Base-by-base conservation (phyloP, 371 early-diverging fungal species). In the Syncephalastrum contaminatum region DNA sequence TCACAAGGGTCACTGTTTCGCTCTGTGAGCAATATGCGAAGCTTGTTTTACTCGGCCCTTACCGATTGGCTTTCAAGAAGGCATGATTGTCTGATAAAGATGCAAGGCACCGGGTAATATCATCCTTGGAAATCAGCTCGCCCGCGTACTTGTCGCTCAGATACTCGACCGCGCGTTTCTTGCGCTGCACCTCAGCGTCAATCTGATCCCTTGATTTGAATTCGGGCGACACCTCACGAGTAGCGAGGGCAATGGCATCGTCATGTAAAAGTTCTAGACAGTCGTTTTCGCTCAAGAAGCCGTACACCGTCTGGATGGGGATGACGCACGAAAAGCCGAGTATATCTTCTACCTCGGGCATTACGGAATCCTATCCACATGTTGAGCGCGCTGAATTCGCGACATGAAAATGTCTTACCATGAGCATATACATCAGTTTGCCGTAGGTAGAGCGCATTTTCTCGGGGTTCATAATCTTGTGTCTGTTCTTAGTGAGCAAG, bases 391-490 rank as follows among this genome's bases (percentile, higher is more conserved):
- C 36, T 16, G 8, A 0, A 21, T 14, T 40, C 50, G 6, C 8
- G 4, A 52, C 42, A 14, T 43, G 24, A 16, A 18, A 16, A 19
- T 45, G n/a, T 25, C 59, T 46, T 61, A 82, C 83, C 85, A 84
- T 88, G 46, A 97, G 71, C 84, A 98, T 66, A 69, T 95, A 94
- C 83, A 97, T 88, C 43, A 98, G 74, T 63, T 98, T 97, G 49
- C 98, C 98, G 67, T 97, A 97, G 10, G 88, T 88, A 27, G 83
- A 77, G 45, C 96, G 81, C 97, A 98, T 95, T 69, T 93, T 94
- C 68, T 97, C 98, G 0, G 98, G 98, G 56, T 97, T 98, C 94
- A 95, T 95, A 63, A 97, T 94, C 79, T 98, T 98, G 76, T 97
- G 92, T 22, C 78, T 76, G 44, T 13, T 48, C 14, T 21, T 10